Base-by-base conservation (phyloP, 148 eudicot genomes). In the Camellia granthamiana region DNA sequence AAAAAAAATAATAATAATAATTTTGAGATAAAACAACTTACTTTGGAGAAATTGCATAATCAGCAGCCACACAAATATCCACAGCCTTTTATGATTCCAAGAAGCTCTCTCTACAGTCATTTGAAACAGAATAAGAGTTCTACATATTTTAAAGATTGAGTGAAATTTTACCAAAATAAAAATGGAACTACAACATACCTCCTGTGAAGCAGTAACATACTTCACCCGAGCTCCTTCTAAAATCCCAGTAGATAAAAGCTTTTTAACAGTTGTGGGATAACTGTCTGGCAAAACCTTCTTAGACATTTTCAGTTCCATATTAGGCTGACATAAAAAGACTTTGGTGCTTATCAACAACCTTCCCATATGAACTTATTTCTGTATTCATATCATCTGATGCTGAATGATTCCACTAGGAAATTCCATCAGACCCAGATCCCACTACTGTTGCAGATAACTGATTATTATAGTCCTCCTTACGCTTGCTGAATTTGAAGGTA, bases 201-300 rank as follows among this genome's bases (percentile, higher is more conserved):
- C 86, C 67, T 86, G 76, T 5, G 90, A 84, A 6, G 88, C 81
- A 68, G 91, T 87, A 56, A 92, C 77, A 71, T 96, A 96, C 73
- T 92, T 93, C 82, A 96, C 99, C 63, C 80, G 78, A 43, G 98
- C 99, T 77, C 99, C 99, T 86, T 96, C 98, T 78, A 96, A 81
- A 74, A 96, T 88, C 62, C 95, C 86, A 73, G 92, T 96, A 6
- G 89, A 88, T 83, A 96, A 81, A 67, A 96, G 94, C 85, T 94
- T 94, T 79, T 93, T 93, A 19, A 96, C 99, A 88, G 90, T 96
- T 5, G 93, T 85, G 1, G 92, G 95, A 75, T 86, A 87, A 75
- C 82, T 77, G 69, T 94, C 91, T 12, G 89, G 84, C 54, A 77
- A 72, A 80, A 91, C 85, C 82, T 91, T 93, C 88, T 91, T 89